These are phyloP conservation scores for Trichoderma brevicompactum DNA, from an alignment of 2,329 filamentous ascomycete genomes.

Conservation along the genomic window DNA sequence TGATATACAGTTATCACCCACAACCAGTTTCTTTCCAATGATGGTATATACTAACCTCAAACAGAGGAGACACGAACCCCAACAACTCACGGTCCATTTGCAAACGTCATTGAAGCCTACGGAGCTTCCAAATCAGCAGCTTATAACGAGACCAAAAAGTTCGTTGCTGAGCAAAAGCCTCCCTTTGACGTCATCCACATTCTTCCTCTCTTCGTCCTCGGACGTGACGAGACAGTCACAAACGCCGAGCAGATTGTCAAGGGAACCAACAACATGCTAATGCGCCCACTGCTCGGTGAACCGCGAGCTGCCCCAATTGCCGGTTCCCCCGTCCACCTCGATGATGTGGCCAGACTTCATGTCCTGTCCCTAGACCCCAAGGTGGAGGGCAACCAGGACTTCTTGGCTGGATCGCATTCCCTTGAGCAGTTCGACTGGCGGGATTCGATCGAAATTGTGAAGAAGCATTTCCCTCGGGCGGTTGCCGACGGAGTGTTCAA, in stretches of 20 bases:
- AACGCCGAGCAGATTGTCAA: slow-evolving; percentile 26
- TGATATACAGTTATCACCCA: no score
- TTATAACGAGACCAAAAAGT: slow-evolving; percentile 41
- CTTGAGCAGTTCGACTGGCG: slow-evolving; percentile 7
- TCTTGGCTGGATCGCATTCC: slow-evolving; percentile 17
- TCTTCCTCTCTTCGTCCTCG: slow-evolving; percentile 44
- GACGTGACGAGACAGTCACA: slow-evolving; percentile 41
- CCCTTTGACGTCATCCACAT: slow-evolving; percentile 44
- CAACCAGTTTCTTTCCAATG: not conserved
- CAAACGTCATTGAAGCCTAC: slow-evolving; percentile 42
- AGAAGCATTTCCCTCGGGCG: slow-evolving; percentile 26
- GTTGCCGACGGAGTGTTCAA: slow-evolving; percentile 24
- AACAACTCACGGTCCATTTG: slow-evolving; percentile 35
- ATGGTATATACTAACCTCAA: not conserved
- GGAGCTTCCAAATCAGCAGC: slow-evolving; percentile 44
- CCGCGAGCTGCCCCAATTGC: slow-evolving; percentile 33
- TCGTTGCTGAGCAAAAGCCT: slow-evolving; percentile 40
- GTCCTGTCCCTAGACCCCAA: slow-evolving; percentile 8
- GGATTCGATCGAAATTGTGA: slow-evolving; percentile 15
- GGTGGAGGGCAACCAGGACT: slow-evolving; percentile 22
- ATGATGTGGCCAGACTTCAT: slow-evolving; percentile 32
- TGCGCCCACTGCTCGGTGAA: slow-evolving; percentile 43
- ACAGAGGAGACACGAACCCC: slow-evolving; percentile 12
- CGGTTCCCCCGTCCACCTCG: slow-evolving; percentile 33
- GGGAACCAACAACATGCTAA: slow-evolving; percentile 43